Base-by-base conservation (phyloP, 495 filamentous ascomycete species). In the Usnea hakonensis region DNA sequence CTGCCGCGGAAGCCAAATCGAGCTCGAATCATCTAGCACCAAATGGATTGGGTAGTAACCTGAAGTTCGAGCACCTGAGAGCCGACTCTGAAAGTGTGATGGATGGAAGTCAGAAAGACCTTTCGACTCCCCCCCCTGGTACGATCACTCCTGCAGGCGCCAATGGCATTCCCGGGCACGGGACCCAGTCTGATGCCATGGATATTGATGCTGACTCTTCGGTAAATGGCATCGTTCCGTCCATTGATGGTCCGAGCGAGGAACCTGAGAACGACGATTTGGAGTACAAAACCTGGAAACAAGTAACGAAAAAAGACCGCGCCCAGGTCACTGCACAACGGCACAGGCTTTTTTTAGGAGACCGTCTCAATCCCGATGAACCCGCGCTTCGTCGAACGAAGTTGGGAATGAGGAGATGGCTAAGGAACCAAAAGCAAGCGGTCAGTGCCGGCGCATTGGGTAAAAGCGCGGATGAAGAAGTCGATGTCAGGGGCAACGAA, bases 281-380 rank as follows among this genome's bases (percentile, higher is more conserved):
- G 2, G 92, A 95, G 67, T 96, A 92, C 76, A 95, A 95, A 70
- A 89, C 91, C 44, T 99, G 94, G 94, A 99, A 97, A 77, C 92
- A 95, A 72, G 90, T 96, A 41, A 99, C 94, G 3, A 97, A 97
- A 74, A 96, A 95, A 71, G 91, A 95, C 64, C 85, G 94, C 52
- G 94, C 94, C n/a, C 76, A 88, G 17, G 84, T 93, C 43, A 91
- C 94, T 13, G 83, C 87, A 52, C 79, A 83, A 64, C 68, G 94
- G 30, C 87, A 92, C 73, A 87, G 89, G 53, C 80, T 97, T 26
- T 93, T 99, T 70, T 84, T 85, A 61, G 87, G 85, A 40, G 86
- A 93, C 66, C 90, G 83, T 71, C 78, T 99, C 23, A 95, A 96
- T 67, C 68, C 82, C 7, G 94, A 99, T 6, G 90, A 92, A 65